Conservation (phyloP, 202 grass and related monocot species). For the Bolboschoenoplectus hybrid region DNA sequence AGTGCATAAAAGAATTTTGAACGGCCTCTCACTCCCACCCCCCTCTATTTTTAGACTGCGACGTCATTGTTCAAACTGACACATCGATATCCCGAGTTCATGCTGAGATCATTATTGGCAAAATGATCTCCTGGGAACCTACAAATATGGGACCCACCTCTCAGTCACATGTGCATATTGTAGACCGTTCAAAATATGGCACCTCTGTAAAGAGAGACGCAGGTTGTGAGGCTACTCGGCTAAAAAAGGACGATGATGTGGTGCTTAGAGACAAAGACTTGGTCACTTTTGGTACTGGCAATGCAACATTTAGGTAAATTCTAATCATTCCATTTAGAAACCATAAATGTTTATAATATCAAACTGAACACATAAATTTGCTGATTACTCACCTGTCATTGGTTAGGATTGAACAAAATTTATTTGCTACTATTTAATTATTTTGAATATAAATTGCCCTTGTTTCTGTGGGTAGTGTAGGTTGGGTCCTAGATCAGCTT, state of each 20-base stretch:
- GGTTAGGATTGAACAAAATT: background rate
- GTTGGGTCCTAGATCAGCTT: conserved; percentile 14
- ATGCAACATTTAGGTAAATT: conserved; percentile 71
- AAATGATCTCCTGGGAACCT: conserved; percentile 73
- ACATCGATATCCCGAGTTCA: conserved; percentile 85
- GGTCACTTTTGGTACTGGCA: conserved; percentile 83
- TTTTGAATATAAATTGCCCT: background rate
- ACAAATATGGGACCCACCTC: conserved; percentile 41
- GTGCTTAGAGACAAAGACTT: conserved; percentile 66
- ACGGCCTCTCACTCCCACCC: background rate
- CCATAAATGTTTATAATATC: conserved; percentile 9
- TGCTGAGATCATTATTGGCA: conserved; percentile 71
- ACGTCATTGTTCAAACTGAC: conserved; percentile 83
- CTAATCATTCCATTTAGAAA: conserved; percentile 13
- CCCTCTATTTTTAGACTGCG: conserved; percentile 55
- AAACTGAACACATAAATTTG: background rate
- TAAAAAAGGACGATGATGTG: conserved; percentile 61
- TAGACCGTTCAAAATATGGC: conserved; percentile 84
- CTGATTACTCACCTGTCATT: background rate
- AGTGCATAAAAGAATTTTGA: background rate
- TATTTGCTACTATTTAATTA: background rate
- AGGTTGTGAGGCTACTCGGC: conserved; percentile 52
- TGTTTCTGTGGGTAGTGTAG: background rate
- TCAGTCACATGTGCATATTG: conserved; percentile 64
- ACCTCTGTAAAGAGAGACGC: conserved; percentile 74